Evolutionary conservation across 2,329 filamentous ascomycete genomes (phyloP), one percentile per base, ranked within the genome.

Genomic region (Microcera coccophila): DNA sequence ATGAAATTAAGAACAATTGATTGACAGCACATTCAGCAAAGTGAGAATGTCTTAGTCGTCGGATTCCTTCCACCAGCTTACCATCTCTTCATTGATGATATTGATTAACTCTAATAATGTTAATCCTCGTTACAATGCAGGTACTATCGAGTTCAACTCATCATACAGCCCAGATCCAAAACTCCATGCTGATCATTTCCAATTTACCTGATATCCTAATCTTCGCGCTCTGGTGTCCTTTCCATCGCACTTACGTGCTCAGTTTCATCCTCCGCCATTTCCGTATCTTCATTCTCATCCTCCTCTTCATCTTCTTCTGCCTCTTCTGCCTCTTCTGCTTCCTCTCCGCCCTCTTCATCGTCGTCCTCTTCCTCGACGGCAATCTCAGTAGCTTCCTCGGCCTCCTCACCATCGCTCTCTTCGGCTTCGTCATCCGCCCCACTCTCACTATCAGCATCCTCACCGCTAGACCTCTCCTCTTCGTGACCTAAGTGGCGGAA

Each of bases 401-500:
- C 53, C 5, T 37, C 51, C 4, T 40, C 48, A n/a, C 47, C 51
- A 1, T 49, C 50, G 5, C 47, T 50, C 10, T 55, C 52, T 3
- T 52, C 53, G 7, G 49, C 52, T 4, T 54, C 60, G 12, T 63
- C 61, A 9, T 65, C 63, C 1, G 60, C 66, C 22, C 63, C 65
- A 33, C 57, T 62, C 38, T 66, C 64, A 33, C 58, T 62, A 17
- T 66, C 65, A 1, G 60, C 62, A 2, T 68, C 65, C 36, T 64
- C 65, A 16, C 62, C 63, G 24, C 63, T 64, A 4, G 42, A 55
- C 48, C 65, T 64, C 3, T 48, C 61, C 15, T 39, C 60, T 42
- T 39, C 61, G 32, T 51, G 60, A 32, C 47, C 58, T 15, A 79
- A 54, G 44, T 74, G 75, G 0, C 75, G 74, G 40, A 79, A 79